Conservation (phyloP, 768 basidiomycete species). For the Chalciporus sphaerocephalus region DNA sequence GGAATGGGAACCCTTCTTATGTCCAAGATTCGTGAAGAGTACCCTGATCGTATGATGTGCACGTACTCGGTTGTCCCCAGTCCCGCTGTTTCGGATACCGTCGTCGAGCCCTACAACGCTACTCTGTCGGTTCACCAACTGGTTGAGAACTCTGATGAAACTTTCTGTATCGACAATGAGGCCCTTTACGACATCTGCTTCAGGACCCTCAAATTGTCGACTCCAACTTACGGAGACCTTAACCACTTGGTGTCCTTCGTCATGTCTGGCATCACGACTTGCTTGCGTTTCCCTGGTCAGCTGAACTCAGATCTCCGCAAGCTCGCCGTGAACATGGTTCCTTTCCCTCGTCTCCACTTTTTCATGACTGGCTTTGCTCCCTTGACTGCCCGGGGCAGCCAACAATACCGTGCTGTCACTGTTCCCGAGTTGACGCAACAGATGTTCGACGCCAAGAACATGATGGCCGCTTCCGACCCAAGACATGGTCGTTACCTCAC, state of each 20-base stretch:
- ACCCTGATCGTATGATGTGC: constrained; percentile 99
- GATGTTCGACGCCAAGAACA: constrained; percentile 99
- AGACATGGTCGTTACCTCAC: constrained; percentile 97
- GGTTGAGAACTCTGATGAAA: constrained; percentile 99
- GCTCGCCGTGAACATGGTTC: constrained; percentile 99
- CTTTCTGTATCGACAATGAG: constrained; percentile 99
- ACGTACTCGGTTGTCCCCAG: constrained; percentile 98
- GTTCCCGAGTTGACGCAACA: constrained; percentile 98
- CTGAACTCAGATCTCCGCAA: constrained; percentile 98
- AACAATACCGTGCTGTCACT: constrained; percentile 93
- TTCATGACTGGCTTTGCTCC: constrained; percentile 98
- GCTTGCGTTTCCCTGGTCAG: constrained; percentile 99
- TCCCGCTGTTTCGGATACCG: constrained; percentile 97
- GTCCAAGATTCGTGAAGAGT: constrained; percentile 98
- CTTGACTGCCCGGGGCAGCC: constrained; percentile 88
- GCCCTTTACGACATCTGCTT: constrained; percentile 99
- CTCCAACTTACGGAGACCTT: constrained; percentile 95
- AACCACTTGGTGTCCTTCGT: constrained; percentile 97
- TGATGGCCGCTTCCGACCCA: constrained; percentile 99
- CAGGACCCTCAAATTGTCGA: constrained; percentile 92
- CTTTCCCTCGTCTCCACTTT: constrained; percentile 99
- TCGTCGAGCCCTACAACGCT: constrained; percentile 99
- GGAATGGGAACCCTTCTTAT: constrained; percentile 99
- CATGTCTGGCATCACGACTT: constrained; percentile 98
- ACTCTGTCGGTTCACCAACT: constrained; percentile 98